Base-by-base conservation (phyloP, 495 filamentous ascomycete genomes). In the Xylaria castorea region DNA sequence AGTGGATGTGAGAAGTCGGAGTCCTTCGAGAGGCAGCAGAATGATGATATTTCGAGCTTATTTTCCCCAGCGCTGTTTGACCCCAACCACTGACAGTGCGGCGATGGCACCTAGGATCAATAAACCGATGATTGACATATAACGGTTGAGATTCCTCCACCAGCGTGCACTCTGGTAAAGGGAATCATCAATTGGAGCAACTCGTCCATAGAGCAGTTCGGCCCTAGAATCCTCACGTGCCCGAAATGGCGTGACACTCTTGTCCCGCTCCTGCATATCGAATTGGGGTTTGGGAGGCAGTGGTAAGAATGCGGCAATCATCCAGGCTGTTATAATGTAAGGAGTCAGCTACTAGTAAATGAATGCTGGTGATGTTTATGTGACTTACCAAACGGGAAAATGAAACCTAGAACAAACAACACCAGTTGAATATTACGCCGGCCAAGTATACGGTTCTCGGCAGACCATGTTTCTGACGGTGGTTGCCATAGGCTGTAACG, bases 121-220 rank as follows among this genome's bases (percentile, higher is more conserved):
- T 18, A 96, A 78, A 20, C 96, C 96, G 61, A 97, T 76, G 51
- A 92, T 81, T 65, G 90, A 90, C 93, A 99, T 95, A 76, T 91
- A 87, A 53, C 94, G 91, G 81, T 99, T 99, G 58, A 98, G 85
- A 71, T 89, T 92, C 71, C 96, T 88, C 96, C 96, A 98, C 94
- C 95, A 98, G 48, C 89, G 87, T 16, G 94, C 94, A 78, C 94
- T 97, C 75, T 93, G 87, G 78, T 93, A 93, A 63, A 88, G 86
- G 50, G 85, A 85, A 62, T 90, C 88, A 73, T 93, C 90, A 30
- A 89, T 50, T 84, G 85, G 68, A 85, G 83, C 30, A 63, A 73
- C 51, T 64, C 71, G 74, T 67, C 66, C 42, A 11, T 72, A 61
- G 11, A 74, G n/a, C 18, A 66, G 57, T 42, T 73, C 70, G 12